Percentiles rank a stretch among this genome's conserved stretches.
These are phyloP conservation scores for Dujonia santamariae DNA, from an alignment of 1,139 yeast genomes.

Conservation along the genomic window DNA sequence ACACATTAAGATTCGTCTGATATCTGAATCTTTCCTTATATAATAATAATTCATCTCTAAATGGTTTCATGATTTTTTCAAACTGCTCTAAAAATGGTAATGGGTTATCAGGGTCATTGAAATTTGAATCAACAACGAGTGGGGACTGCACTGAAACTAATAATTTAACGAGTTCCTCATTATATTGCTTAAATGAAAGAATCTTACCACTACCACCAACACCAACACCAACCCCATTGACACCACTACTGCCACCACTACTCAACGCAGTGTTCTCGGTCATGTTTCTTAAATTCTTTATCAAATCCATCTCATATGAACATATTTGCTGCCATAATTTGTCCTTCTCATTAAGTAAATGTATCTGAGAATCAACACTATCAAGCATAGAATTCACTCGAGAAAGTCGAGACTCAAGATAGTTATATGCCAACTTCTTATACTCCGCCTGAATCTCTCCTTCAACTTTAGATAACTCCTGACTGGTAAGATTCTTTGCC, in stretches of 20 bases:
- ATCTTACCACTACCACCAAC: constrained; percentile 17
- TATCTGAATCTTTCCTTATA: constrained; percentile 29
- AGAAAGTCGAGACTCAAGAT: constrained; percentile 28
- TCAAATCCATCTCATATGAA: constrained; percentile 32
- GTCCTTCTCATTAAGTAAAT: constrained; percentile 27
- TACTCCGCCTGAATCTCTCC: constrained; percentile 30
- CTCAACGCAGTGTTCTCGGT: constrained; percentile 30
- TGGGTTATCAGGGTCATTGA: constrained; percentile 13
- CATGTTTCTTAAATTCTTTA: constrained; percentile 28
- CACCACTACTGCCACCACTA: constrained; percentile 10
- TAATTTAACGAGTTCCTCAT: constrained; percentile 26
- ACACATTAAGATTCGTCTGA: constrained; percentile 23
- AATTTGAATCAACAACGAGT: constrained; percentile 27
- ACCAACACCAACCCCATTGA: constrained; percentile 8
- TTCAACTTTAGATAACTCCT: constrained; percentile 30
- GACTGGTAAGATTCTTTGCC: constrained; percentile 20
- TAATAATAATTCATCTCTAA: constrained; percentile 22
- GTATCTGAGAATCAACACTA: constrained; percentile 24
- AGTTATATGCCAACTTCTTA: constrained; percentile 24
- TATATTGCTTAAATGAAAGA: constrained; percentile 25
- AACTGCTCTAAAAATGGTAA: constrained; percentile 33
- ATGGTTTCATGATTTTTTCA: constrained; percentile 22
- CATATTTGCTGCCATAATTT: constrained; percentile 34
- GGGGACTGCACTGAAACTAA: constrained; percentile 33
- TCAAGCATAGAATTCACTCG: constrained; percentile 31